Conservation (phyloP, 192 early-diverging fungal species). For the Gryganskiella cystojenkinii region DNA sequence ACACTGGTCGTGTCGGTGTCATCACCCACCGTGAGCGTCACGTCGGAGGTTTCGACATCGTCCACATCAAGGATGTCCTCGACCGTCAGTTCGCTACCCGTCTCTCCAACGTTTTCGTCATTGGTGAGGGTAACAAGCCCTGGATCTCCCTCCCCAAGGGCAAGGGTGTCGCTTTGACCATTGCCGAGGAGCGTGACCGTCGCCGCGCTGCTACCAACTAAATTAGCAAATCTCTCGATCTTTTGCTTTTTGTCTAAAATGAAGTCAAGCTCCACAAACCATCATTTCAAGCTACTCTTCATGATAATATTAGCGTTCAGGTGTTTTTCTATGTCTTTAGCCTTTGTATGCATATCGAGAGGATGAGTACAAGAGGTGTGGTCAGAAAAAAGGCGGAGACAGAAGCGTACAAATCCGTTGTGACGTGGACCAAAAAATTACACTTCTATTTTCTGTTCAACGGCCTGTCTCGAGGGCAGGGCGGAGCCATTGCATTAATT, state of each 20-base stretch:
- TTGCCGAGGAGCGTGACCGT: slow-evolving; percentile 98
- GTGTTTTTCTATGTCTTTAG: no score
- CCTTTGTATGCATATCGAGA: no score
- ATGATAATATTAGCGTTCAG: no score
- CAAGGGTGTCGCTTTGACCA: slow-evolving; percentile 99
- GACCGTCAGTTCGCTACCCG: slow-evolving; percentile 98
- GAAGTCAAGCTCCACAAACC: no score
- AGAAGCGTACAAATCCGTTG: no score
- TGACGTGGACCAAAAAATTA: slow-evolving; percentile 10
- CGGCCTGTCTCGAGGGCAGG: no score
- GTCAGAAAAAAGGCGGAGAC: no score
- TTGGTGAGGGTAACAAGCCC: slow-evolving; percentile 90
- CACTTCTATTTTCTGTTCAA: no score
- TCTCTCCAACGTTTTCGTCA: slow-evolving; percentile 93
- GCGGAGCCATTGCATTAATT: no score
- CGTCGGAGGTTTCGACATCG: slow-evolving; percentile 98
- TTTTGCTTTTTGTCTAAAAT: no score
- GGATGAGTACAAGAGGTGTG: no score
- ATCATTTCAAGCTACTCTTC: no score
- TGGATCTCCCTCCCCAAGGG: slow-evolving; percentile 98
- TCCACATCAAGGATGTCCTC: slow-evolving; percentile 97
- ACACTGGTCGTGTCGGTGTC: slow-evolving; percentile 98
- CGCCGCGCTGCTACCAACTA: slow-evolving; percentile 49
- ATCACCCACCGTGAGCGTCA: slow-evolving; percentile 97
- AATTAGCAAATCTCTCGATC: neutral